phyloP scores from a whole-genome alignment of 2,329 filamentous ascomycete genomes.

The Colletotrichum coccodes region DNA sequence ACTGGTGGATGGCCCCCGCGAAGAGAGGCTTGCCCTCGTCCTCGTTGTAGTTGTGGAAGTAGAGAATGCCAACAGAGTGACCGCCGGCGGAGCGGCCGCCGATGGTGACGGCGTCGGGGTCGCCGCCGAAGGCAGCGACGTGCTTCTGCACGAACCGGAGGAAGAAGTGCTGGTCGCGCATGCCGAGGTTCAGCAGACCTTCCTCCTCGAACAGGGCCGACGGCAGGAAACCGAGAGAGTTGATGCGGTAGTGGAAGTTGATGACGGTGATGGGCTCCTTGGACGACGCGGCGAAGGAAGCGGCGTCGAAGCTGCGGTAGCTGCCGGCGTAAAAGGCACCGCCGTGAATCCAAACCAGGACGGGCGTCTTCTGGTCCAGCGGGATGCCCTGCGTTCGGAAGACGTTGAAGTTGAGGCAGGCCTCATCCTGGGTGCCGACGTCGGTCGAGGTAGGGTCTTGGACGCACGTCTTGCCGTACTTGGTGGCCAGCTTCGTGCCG shows the following conservation, averaged over 20 bases:
- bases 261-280: slow-evolving; percentile 69
- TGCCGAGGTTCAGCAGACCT: slow-evolving; percentile 67
- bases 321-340: slow-evolving; percentile 47
- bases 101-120: slow-evolving; percentile 71
- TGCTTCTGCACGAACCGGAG: slow-evolving; percentile 73
- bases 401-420: slow-evolving; percentile 53
- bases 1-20: slow-evolving; percentile 74
- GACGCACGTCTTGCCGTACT: slow-evolving; percentile 53
- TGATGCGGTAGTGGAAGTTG: slow-evolving; percentile 71
- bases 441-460: slow-evolving; percentile 44
- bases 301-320: slow-evolving; percentile 47
- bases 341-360: slow-evolving; percentile 53
- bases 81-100: slow-evolving; percentile 70
- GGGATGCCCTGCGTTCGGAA: slow-evolving; percentile 47
- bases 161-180: slow-evolving; percentile 69
- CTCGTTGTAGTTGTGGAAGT: slow-evolving; percentile 69
- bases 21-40: slow-evolving; percentile 70
- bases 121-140: slow-evolving; percentile 73
- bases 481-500: slow-evolving; percentile 48
- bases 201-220: slow-evolving; percentile 65
- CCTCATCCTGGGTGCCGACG: slow-evolving; percentile 38
- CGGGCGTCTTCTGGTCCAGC: slow-evolving; percentile 46
- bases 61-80: slow-evolving; percentile 72
- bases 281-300: slow-evolving; percentile 44
- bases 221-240: slow-evolving; percentile 70